phyloP scores from a whole-genome alignment of 768 basidiomycete genomes.

The Postia placenta region DNA sequence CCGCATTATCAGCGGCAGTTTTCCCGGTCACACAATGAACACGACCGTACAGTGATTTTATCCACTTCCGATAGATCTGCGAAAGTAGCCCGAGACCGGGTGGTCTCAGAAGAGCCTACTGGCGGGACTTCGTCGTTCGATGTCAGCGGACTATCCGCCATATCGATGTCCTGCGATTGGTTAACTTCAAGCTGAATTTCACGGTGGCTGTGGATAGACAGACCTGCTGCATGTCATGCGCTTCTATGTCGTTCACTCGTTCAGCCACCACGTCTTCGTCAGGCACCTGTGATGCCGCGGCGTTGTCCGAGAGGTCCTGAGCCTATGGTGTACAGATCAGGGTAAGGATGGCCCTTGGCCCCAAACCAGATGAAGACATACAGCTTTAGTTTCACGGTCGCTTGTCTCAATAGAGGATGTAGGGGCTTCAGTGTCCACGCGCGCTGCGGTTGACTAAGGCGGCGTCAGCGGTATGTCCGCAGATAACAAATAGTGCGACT shows the following conservation, averaged over 20 bases:
- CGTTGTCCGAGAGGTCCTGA: background rate
- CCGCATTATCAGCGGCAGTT: background rate
- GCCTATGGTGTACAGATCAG: no score
- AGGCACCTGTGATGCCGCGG: background rate
- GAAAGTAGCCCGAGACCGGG: constrained; percentile 8
- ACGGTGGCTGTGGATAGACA: background rate
- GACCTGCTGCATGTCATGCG: background rate
- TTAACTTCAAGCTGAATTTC: background rate
- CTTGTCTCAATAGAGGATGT: constrained; percentile 16
- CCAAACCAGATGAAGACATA: background rate
- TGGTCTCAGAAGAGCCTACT: background rate
- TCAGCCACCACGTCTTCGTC: background rate
- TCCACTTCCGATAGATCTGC: constrained; percentile 13
- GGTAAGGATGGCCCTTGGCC: no score
- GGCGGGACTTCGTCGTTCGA: background rate
- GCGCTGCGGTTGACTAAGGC: background rate
- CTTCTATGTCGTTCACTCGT: background rate
- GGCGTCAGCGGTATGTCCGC: no score
- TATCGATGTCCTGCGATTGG: background rate
- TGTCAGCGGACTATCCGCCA: background rate
- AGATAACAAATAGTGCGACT: no score
- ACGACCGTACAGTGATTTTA: constrained; percentile 10
- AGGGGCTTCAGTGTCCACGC: constrained; percentile 16
- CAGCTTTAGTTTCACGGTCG: constrained; percentile 9
- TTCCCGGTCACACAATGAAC: background rate